These are phyloP conservation scores for Lolium rigidum DNA, from an alignment of 176 grass and related monocot species.

Conservation along the genomic window DNA sequence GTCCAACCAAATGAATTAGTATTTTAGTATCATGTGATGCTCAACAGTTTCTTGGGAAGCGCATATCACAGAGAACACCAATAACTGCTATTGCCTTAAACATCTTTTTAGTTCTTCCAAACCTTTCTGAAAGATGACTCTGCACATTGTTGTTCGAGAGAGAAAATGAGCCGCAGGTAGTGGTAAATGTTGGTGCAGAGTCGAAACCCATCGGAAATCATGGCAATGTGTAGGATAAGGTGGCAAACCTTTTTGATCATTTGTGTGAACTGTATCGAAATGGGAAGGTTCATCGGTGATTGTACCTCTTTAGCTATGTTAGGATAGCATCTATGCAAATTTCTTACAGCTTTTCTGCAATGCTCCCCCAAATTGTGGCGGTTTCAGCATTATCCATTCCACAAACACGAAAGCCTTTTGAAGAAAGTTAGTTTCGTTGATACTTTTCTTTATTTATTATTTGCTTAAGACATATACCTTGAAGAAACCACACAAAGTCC, in stretches of 20 bases:
- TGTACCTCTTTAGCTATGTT: constrained; percentile 5
- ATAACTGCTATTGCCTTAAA: not conserved
- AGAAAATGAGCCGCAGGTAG: not conserved
- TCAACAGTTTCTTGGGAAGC: not conserved
- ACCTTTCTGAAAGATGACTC: constrained; percentile 17
- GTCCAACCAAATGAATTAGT: constrained; percentile 9
- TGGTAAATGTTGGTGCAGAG: not conserved
- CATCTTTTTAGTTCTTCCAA: not conserved
- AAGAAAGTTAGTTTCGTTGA: constrained; percentile 3
- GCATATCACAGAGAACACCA: not conserved
- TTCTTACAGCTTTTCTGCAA: not conserved
- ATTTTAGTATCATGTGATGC: not conserved
- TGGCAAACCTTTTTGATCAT: not conserved
- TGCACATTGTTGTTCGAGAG: not conserved
- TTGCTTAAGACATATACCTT: constrained; percentile 10
- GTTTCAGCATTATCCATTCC: constrained; percentile 4
- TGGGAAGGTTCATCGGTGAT: not conserved
- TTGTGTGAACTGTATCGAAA: not conserved
- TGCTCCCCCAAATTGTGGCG: not conserved
- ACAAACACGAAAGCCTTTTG: not conserved
- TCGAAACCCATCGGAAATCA: not conserved
- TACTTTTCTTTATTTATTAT: constrained; percentile 4
- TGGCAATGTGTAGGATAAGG: constrained; percentile 5
- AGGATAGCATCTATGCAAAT: not conserved
- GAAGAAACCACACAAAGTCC: not conserved